Evolutionary conservation across 768 basidiomycete genomes (phyloP), one percentile per base, ranked within the genome.

Genomic region (Boletus barrowsii): DNA sequence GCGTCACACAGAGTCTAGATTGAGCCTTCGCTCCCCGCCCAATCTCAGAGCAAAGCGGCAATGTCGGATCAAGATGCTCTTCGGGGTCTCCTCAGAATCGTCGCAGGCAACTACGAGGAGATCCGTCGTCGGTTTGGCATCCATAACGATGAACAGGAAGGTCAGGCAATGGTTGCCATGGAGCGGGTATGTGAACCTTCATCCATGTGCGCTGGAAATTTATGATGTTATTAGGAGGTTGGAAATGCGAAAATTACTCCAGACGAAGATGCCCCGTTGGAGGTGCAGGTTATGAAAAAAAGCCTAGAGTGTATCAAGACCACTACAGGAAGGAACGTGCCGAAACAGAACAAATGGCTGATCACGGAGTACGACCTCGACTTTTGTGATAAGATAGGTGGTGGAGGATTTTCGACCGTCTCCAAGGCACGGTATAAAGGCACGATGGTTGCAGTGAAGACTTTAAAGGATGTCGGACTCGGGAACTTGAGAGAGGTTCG

Each of bases 341-440:
- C 47, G 6, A 52, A 45, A 32, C 51, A 43, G 42, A 43, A 20
- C 5, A 50, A 53, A 18, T 70, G 67, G 67, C 59, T 60, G 5
- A 62, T 70, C 36, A 65, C 62, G 22, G 50, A 62, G 3, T 62
- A 66, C 35, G 68, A 69, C 13, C 64, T 70, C 18, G 67, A 68
- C 5, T 51, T 61, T 42, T 63, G 61, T 7, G 52, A 47, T 5
- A 43, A 51, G 40, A 67, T 68, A 37, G 68, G 67, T 6, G 24
- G 58, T 17, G 68, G 68, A 8, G 67, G 62, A 26, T 70, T 70
- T 37, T 42, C 55, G 18, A 57, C 42, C 1, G 55, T 57, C 5
- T 35, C 13, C 1, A 57, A 48, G 24, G 55, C 51, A 1, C 26
- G 42, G 32, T 57, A 48, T 22, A 37, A 51, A 29, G 35, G 35